Evolutionary conservation across 2,329 filamentous ascomycete genomes (phyloP), one percentile per base, ranked within the genome.

Genomic region (Claviceps quebecensis): DNA sequence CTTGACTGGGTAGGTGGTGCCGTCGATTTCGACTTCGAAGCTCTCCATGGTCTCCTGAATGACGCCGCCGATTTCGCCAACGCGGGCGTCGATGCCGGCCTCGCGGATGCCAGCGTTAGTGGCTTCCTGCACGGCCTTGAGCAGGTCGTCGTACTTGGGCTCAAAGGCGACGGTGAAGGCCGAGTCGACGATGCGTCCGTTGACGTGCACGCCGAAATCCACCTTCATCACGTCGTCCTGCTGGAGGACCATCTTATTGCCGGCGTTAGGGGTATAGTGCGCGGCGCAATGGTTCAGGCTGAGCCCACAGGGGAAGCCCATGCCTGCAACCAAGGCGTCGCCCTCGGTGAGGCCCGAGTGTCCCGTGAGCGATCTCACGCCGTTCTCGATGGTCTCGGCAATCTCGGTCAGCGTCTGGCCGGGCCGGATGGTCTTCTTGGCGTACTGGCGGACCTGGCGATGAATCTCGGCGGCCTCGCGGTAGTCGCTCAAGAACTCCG

Each of bases 41-140:
- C 86, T 90, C 70, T 95, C 89, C 88, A 95, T 95, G 29, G 84
- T 80, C 69, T 95, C 88, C 69, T 95, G 89, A 60, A 95, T 91
- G 17, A 80, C 76, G 9, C 79, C 85, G 54, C 89, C 87, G 56
- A 95, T 86, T 61, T 95, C 88, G 56, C 85, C 83, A 60, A 96
- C 83, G 52, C 90, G 83, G 46, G 88, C 89, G 64, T 96, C 90
- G 61, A 96, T 95, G 60, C 90, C 90, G 5, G 90, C 89, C 72
- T 94, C 86, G 49, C 61, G 60, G 38, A 96, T 78, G 62, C 91
- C 91, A 58, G 90, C 94, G 67, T 89, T 86, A 52, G 86, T 90
- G 14, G 86, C 84, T 52, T 80, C 85, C 67, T 80, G 81, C 53
- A 89, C 86, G 3, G 86, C 82, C 45, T 77, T 73, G 38, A 91